Evolutionary conservation across 2,329 filamentous ascomycete species (phyloP).

Genomic region (Neopestalotiopsis rosae): DNA sequence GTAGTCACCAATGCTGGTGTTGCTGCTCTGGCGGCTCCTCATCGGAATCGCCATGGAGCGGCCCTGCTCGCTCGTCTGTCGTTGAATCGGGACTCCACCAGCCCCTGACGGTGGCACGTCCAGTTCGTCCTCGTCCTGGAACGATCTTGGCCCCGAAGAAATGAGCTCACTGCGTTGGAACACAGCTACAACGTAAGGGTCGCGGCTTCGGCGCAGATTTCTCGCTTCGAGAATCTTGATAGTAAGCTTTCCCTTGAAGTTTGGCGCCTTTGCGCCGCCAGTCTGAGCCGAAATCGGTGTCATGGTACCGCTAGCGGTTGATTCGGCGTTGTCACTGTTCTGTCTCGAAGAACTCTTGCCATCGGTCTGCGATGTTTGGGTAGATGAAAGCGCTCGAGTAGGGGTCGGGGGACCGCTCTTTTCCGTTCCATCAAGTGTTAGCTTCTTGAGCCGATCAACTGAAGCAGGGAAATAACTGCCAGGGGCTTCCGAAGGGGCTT

Average conservation of each 20-base stretch:
- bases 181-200: constrained; percentile 95
- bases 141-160: constrained; percentile 77
- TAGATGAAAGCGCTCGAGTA: constrained; percentile 80
- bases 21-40: constrained; percentile 95
- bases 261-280: constrained; percentile 66
- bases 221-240: constrained; percentile 89
- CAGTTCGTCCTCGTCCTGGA: constrained; percentile 65
- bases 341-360: constrained; percentile 38
- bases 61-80: constrained; percentile 81
- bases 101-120: constrained; percentile 52
- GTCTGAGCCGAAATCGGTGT: constrained; percentile 52
- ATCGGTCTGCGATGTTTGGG: constrained; percentile 57
- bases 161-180: constrained; percentile 98
- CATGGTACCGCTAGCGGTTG: constrained; percentile 53
- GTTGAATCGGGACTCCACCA: constrained; percentile 65
- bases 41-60: constrained; percentile 94
- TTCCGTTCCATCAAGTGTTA: constrained; percentile 80
- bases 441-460: constrained; percentile 77
- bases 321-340: constrained; percentile 45
- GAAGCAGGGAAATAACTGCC: constrained; percentile 55
- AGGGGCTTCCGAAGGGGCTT: constrained; percentile 41
- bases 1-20: constrained; percentile 80
- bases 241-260: constrained; percentile 84
- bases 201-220: constrained; percentile 79
- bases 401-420: constrained; percentile 95